phyloP scores from a whole-genome alignment of 345 rosid species.

The Lepidium africanum region DNA sequence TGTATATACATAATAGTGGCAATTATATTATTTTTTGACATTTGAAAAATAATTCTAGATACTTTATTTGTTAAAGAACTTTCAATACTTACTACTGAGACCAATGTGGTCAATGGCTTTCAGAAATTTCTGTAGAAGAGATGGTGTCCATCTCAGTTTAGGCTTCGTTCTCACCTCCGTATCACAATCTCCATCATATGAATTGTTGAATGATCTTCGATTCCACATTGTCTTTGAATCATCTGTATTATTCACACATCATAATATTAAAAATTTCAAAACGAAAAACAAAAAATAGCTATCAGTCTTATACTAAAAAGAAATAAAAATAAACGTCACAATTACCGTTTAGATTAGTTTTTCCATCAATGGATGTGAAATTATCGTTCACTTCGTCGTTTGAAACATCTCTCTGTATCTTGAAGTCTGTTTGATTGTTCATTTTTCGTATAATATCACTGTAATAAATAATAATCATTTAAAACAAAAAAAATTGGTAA shows the following conservation, averaged over 20 bases:
- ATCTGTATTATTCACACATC: neutral
- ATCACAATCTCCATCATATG: neutral
- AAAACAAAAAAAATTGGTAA: neutral
- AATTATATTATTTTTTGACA: neutral
- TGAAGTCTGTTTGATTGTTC: conserved; percentile 31
- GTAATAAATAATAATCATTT: conserved; percentile 6
- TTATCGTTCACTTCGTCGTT: conserved; percentile 22
- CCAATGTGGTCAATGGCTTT: conserved; percentile 42
- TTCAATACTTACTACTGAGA: conserved; percentile 40
- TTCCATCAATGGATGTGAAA: neutral
- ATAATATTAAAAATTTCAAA: too few relatives aligned
- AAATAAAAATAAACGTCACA: too few relatives aligned
- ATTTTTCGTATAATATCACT: conserved; percentile 64
- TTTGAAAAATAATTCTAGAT: neutral
- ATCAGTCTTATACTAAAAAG: too few relatives aligned
- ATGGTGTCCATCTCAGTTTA: conserved; percentile 47
- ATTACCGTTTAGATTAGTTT: too few relatives aligned
- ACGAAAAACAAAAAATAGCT: too few relatives aligned
- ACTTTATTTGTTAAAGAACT: neutral
- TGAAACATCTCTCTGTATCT: conserved; percentile 37
- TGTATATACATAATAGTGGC: neutral
- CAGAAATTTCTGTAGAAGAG: conserved; percentile 40
- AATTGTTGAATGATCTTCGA: neutral
- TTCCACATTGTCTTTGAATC: neutral
- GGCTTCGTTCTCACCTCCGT: conserved; percentile 18